Percentiles rank a stretch among this genome's conserved stretches.
Conservation (phyloP, 805 yeast species). For the Cyberlindnera maritima region DNA sequence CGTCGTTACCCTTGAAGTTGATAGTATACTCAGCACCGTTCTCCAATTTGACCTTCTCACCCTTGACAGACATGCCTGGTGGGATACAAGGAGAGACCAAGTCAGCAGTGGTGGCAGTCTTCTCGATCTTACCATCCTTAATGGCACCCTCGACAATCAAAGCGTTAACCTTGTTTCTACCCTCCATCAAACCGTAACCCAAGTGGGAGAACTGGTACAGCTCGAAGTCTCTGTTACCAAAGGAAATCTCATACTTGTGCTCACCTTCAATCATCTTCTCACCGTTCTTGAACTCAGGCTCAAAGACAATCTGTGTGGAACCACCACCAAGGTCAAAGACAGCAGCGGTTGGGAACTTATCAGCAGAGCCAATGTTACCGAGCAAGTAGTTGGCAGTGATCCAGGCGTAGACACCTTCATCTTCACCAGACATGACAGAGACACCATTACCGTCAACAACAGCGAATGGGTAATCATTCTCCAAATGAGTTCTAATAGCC, state of each 20-base stretch:
- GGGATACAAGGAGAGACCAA: constrained; percentile 85
- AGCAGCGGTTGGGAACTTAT: constrained; percentile 85
- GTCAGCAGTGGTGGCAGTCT: constrained; percentile 41
- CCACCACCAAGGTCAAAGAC: constrained; percentile 99
- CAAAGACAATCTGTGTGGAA: constrained; percentile 97
- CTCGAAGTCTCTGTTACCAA: constrained; percentile 77
- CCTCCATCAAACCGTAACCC: constrained; percentile 95
- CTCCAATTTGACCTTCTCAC: constrained; percentile 58
- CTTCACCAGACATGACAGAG: constrained; percentile 91
- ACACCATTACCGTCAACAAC: constrained; percentile 86
- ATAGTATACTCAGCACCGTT: constrained; percentile 48
- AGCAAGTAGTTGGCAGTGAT: constrained; percentile 90
- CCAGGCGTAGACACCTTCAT: constrained; percentile 99
- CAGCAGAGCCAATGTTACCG: constrained; percentile 83
- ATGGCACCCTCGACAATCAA: constrained; percentile 55
- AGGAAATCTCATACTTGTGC: constrained; percentile 74
- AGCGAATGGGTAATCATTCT: constrained; percentile 84
- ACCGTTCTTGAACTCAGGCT: constrained; percentile 67
- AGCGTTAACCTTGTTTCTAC: constrained; percentile 77
- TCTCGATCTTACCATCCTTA: constrained; percentile 37
- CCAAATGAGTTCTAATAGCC: constrained; percentile 75
- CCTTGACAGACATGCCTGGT: constrained; percentile 61
- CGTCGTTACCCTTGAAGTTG: constrained; percentile 61
- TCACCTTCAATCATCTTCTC: constrained; percentile 80
- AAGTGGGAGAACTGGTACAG: constrained; percentile 93